phyloP scores from a whole-genome alignment of 1,284 basidiomycete species.

The Leccinum angustisporum region DNA sequence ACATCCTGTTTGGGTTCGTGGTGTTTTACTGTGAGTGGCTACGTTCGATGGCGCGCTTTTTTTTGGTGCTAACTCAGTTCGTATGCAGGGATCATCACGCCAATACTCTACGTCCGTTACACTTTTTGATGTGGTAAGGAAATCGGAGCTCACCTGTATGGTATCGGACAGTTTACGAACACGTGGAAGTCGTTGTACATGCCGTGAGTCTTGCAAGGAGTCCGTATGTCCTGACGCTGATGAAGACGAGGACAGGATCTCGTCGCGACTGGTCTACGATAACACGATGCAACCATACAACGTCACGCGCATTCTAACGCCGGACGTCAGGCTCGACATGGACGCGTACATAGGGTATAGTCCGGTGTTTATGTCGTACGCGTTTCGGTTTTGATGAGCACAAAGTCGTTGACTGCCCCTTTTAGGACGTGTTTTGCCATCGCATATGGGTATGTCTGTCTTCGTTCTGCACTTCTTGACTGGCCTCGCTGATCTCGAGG shows the following conservation, averaged over 20 bases:
- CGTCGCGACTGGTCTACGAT: slow-evolving; percentile 39
- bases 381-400: not conserved
- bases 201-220: slow-evolving; percentile 26
- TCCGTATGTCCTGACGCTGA: not conserved
- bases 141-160: slow-evolving; percentile 19
- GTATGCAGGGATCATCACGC: slow-evolving; percentile 52
- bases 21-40: slow-evolving; percentile 56
- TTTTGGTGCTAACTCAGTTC: slow-evolving; percentile 20
- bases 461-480: not conserved
- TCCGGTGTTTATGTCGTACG: slow-evolving; percentile 61
- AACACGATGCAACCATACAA: slow-evolving; percentile 58
- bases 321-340: slow-evolving; percentile 49
- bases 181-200: slow-evolving; percentile 46
- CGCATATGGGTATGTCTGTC: slow-evolving; percentile 39
- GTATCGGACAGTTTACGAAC: slow-evolving; percentile 47
- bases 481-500: not conserved
- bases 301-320: slow-evolving; percentile 52
- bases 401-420: not conserved
- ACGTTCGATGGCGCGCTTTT: no score
- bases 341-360: slow-evolving; percentile 64
- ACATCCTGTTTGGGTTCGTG: slow-evolving; percentile 66
- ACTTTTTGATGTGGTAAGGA: not conserved
- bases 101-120: slow-evolving; percentile 38
- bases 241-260: slow-evolving; percentile 23
- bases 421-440: slow-evolving; percentile 44